Base-by-base conservation (phyloP, 441 rosid genomes). In the Populus hybrid region DNA sequence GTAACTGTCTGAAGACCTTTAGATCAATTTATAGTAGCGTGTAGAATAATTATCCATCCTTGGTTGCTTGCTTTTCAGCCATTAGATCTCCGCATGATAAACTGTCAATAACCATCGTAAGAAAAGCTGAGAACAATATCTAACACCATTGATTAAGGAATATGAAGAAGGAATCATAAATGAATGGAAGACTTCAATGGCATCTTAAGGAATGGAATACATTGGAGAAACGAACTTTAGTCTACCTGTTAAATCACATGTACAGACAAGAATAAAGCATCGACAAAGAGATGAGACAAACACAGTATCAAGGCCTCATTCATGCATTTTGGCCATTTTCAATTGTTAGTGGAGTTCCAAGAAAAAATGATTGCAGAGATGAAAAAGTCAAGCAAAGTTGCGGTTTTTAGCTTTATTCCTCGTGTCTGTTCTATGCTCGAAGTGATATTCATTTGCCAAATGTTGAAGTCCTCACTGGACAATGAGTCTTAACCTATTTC, bases 401-500 rank as follows among this genome's bases (percentile, higher is more conserved):
- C 21, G 20, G 38, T 68, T 56, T 73, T 33, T 72, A 33, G 28
- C 75, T 80, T 83, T 85, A 80, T 85, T 85, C 71, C 73, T 53
- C 64, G 42, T 50, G 14, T 16, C 29, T 56, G 29, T 71, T 65
- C 31, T 76, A 65, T 68, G 78, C 59, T 69, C 67, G 79, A 77
- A 68, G 33, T 42, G 33, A 64, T 79, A 75, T 79, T 20, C 40
- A 71, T 77, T 45, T 67, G 77, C 93, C 83, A 92, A 82, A 94
- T 87, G 21, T 91, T 92, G 71, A 94, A 94, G 67, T 93, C 98
- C 85, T 94, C 97, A 0, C 92, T 88, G 21, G 76, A 24, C 83
- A 87, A 81, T 95, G 97, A 89, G 97, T 97, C 69, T 95, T 97
- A 9, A 95, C 93, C 97, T 97, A 91, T 86, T 95, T 93, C 7